A percentile compares a stretch with the other conserved stretches of the same genome.
Evolutionary conservation across 257 asterid species (phyloP).

Genomic region (Agastache rugosa): DNA sequence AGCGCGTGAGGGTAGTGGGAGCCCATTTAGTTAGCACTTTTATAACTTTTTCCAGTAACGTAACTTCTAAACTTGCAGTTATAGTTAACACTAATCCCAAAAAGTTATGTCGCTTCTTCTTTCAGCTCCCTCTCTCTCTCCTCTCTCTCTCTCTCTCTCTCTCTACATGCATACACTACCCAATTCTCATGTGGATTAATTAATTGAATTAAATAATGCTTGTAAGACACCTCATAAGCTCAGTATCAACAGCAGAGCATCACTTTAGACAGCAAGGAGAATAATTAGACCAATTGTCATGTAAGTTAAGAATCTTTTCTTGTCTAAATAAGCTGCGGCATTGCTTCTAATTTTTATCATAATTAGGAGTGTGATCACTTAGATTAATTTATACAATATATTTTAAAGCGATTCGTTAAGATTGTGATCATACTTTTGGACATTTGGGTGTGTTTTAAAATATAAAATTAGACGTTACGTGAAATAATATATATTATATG

Average conservation of each 20-base stretch:
- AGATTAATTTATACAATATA: no score
- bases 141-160: constrained; percentile 29
- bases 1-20: constrained; percentile 46
- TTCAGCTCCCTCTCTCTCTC: constrained; percentile 37
- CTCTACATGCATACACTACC: not conserved
- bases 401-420: not conserved
- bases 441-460: not conserved
- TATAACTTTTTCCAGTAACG: constrained; percentile 48
- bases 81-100: constrained; percentile 44
- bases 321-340: not conserved
- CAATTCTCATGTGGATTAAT: constrained; percentile 20
- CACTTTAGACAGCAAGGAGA: constrained; percentile 40
- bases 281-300: constrained; percentile 33
- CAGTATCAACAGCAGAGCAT: constrained; percentile 33
- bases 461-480: not conserved
- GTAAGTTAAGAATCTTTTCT: constrained; percentile 41
- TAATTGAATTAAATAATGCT: constrained; percentile 26
- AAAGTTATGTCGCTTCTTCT: constrained; percentile 40
- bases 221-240: constrained; percentile 32
- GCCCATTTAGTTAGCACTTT: constrained; percentile 38
- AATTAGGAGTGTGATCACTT: not conserved
- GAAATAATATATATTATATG: not conserved
- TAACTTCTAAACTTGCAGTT: constrained; percentile 55
- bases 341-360: not conserved
- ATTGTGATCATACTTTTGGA: not conserved